A percentile compares a stretch with the other conserved stretches of the same genome.
phyloP scores from a whole-genome alignment of 805 yeast genomes.

The Candida pseudoglaebosa region DNA sequence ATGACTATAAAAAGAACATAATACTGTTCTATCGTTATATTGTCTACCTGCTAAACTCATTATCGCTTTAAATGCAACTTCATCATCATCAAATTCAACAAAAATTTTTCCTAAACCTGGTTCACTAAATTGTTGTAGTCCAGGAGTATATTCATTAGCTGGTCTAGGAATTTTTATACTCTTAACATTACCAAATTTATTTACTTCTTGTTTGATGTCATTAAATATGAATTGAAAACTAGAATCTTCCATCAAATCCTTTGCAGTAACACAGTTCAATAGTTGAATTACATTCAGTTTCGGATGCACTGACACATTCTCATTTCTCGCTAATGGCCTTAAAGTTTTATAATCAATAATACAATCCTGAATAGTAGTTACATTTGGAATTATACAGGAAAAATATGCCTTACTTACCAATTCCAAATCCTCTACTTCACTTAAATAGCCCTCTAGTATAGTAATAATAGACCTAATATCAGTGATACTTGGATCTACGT shows the following conservation, averaged over 20 bases:
- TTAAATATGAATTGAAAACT: constrained; percentile 46
- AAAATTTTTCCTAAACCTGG: constrained; percentile 71
- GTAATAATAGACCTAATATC: constrained; percentile 13
- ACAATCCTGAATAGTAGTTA: constrained; percentile 35
- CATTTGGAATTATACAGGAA: constrained; percentile 27
- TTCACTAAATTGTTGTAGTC: constrained; percentile 31
- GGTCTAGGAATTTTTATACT: constrained; percentile 63
- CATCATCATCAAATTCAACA: constrained; percentile 55
- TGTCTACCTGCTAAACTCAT: constrained; percentile 59
- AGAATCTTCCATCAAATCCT: constrained; percentile 53
- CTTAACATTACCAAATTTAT: constrained; percentile 48
- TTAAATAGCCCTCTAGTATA: constrained; percentile 11
- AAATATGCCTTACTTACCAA: constrained; percentile 24
- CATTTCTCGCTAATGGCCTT: constrained; percentile 33
- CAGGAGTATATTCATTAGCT: constrained; percentile 44
- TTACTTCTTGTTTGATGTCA: constrained; percentile 50
- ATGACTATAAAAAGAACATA: constrained; percentile 61
- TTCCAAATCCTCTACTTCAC: constrained; percentile 11
- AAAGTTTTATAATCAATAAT: constrained; percentile 35
- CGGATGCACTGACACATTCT: constrained; percentile 31
- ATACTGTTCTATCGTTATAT: constrained; percentile 64
- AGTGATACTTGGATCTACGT: constrained; percentile 14
- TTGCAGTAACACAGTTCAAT: constrained; percentile 60
- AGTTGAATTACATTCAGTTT: constrained; percentile 58
- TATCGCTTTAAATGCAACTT: constrained; percentile 52